These are phyloP conservation scores for Penicillium janthinellum DNA, from an alignment of 2,329 filamentous ascomycete genomes.

Conservation along the genomic window DNA sequence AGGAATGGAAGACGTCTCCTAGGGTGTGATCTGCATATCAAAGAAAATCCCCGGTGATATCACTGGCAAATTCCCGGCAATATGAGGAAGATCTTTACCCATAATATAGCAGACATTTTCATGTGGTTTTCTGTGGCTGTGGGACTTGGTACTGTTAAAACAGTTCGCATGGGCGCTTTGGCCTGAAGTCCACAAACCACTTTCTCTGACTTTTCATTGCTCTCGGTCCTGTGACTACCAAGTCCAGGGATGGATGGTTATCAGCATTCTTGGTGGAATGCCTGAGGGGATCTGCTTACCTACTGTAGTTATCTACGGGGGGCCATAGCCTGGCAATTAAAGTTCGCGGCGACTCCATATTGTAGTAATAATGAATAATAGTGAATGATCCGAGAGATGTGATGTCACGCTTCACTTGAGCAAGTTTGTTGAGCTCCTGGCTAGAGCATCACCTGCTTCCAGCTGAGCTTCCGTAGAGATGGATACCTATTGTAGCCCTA, in stretches of 20 bases:
- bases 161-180: background rate
- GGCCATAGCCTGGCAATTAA: background rate
- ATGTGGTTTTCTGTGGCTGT: too few relatives aligned
- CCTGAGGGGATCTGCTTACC: background rate
- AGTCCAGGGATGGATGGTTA: background rate
- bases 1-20: background rate
- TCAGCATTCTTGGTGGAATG: conserved; percentile 1
- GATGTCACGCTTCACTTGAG: background rate
- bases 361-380: background rate
- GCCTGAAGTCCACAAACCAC: background rate
- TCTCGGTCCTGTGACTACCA: background rate
- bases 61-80: background rate
- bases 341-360: background rate
- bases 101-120: too few relatives aligned
- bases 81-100: background rate
- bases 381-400: background rate
- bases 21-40: background rate
- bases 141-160: too few relatives aligned
- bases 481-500: background rate
- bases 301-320: background rate
- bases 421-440: background rate
- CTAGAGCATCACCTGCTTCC: background rate
- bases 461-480: background rate
- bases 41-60: background rate
- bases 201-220: background rate